phyloP scores from a whole-genome alignment of 1,139 yeast species.

The Petasospora fabianii region DNA sequence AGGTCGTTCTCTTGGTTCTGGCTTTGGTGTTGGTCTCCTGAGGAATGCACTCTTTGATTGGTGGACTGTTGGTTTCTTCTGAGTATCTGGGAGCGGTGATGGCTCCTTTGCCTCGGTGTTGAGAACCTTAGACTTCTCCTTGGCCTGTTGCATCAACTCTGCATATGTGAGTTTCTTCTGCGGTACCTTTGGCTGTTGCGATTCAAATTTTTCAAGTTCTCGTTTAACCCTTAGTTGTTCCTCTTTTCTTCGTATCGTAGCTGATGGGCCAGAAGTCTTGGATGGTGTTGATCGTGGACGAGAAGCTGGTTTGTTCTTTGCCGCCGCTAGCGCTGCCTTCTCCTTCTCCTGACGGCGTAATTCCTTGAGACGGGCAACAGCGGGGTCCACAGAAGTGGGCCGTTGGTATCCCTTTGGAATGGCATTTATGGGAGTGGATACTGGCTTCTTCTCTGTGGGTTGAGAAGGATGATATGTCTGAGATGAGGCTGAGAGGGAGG shows the following conservation, averaged over 20 bases:
- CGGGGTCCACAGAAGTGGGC: slow-evolving; percentile 35
- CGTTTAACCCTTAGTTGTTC: background rate
- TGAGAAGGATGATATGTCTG: background rate
- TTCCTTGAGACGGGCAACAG: slow-evolving; percentile 56
- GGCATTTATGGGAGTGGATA: slow-evolving; percentile 6
- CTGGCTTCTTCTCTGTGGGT: background rate
- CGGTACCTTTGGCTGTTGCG: slow-evolving; percentile 8
- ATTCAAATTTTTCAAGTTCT: background rate
- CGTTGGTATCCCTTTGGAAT: slow-evolving; percentile 6
- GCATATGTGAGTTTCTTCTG: slow-evolving; percentile 54
- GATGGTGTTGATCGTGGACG: slow-evolving; percentile 16
- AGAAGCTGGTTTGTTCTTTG: slow-evolving; percentile 11
- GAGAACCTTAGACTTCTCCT: slow-evolving; percentile 30
- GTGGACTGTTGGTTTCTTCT: slow-evolving; percentile 1
- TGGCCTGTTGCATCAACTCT: slow-evolving; percentile 70
- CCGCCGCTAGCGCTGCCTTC: slow-evolving; percentile 34
- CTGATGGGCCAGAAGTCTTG: background rate
- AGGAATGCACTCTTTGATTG: slow-evolving; percentile 10
- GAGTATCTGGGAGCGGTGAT: slow-evolving; percentile 5
- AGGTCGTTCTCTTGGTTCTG: background rate
- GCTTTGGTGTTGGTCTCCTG: slow-evolving; percentile 2
- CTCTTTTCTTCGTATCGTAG: slow-evolving; percentile 2
- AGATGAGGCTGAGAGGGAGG: background rate
- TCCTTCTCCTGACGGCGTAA: slow-evolving; percentile 55
- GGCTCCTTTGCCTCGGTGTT: slow-evolving; percentile 12